Evolutionary conservation across 371 early-diverging fungal genomes (phyloP), one percentile per base, ranked within the genome.

Genomic region (Mucor plumbeus): DNA sequence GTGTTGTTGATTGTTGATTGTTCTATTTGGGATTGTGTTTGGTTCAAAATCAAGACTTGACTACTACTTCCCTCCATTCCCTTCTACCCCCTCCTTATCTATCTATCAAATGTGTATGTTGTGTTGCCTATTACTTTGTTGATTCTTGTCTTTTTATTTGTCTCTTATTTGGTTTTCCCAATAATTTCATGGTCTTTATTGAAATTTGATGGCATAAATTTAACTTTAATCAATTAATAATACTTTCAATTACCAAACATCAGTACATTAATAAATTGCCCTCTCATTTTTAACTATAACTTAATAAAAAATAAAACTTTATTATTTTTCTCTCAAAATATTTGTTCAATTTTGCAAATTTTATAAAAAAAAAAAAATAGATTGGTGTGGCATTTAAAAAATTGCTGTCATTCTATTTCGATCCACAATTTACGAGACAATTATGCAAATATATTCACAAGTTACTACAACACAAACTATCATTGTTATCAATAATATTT

Each of bases 61-160:
- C 50, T 50, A 21, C 11, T 50, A 13, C 50, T 50, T 50, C 50
- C 50, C 50, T 50, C 50, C 50, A 50, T 19, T 50, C 44, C 17
- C 44, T 17, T 43, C 15, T 7, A 7, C 8, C 9, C 50, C 26
- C 3, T 26, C 26, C 26, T 21, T 50, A 11, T 50, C 26, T 50
- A 26, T 21, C 26, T 50, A 50, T 19, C 50, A 50, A 50, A 21
- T 50, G 26, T 50, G 26, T 26, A 26, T 50, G 50, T 50, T 50
- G 50, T 50, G 9, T 19, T 50, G 19, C 26, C 5, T 50, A 26
- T 50, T 26, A 50, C 26, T 11, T 26, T 50, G 50, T 26, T 50
- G 50, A 50, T 26, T 50, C 13, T 11, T 50, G 50, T 26, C 50
- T 21, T 26, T 3, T 19, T 50, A 11, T 21, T 21, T 50, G 50